These are phyloP conservation scores for Syzygium jambos DNA, from an alignment of 345 rosid genomes.

Conservation along the genomic window DNA sequence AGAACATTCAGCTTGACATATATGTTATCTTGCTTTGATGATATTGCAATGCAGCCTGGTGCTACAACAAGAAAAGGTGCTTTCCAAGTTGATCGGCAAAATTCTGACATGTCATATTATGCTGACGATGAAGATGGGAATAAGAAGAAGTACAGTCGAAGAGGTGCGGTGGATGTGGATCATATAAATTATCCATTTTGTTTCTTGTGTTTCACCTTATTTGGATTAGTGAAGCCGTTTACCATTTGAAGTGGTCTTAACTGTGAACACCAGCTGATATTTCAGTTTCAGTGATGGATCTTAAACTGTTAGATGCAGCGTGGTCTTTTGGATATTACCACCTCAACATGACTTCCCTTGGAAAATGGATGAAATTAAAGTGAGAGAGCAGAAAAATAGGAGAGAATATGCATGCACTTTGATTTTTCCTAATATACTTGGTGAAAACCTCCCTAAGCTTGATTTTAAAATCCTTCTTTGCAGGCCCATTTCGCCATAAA, in stretches of 20 bases:
- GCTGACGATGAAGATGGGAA: conserved; percentile 96
- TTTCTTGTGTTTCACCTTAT: not conserved
- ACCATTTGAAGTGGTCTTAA: not conserved
- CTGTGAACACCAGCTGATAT: not conserved
- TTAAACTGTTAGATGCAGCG: not conserved
- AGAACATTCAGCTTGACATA: not conserved
- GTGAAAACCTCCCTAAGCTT: not conserved
- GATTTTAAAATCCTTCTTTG: not conserved
- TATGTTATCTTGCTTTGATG: not conserved
- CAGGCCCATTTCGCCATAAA: conserved; percentile 85
- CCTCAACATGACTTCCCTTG: not conserved
- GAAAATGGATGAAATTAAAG: not conserved
- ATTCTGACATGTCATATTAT: conserved; percentile 66
- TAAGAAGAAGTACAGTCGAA: conserved; percentile 71
- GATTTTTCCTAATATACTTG: not conserved
- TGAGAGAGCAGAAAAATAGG: not conserved
- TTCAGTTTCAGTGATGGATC: not conserved
- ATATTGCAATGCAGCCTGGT: conserved; percentile 37
- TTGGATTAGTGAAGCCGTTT: not conserved
- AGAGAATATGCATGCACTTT: not conserved
- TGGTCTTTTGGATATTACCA: not conserved
- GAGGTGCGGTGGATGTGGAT: conserved; percentile 47
- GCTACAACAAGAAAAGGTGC: conserved; percentile 86
- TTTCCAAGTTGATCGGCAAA: conserved; percentile 61
- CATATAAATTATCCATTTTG: not conserved